phyloP scores from a whole-genome alignment of 164 flowering plant species.

The Protea cynaroides region DNA sequence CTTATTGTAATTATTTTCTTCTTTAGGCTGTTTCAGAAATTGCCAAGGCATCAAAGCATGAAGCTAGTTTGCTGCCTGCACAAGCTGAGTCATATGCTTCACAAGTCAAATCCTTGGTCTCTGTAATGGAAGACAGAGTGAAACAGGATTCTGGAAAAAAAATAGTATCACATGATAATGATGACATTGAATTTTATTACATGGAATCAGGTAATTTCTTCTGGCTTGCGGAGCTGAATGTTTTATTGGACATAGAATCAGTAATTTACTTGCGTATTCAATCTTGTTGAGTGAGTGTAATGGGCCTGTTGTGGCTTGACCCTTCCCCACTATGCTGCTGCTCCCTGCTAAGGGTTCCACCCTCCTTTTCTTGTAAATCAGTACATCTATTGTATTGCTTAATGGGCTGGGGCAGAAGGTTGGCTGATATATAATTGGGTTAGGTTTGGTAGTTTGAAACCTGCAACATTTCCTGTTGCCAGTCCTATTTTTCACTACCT shows the following conservation, averaged over 20 bases:
- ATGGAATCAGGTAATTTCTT: constrained; percentile 26
- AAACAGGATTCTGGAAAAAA: constrained; percentile 3
- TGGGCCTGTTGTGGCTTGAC: too few relatives aligned
- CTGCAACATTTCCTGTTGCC: too few relatives aligned
- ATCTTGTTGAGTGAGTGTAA: too few relatives aligned
- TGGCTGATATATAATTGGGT: too few relatives aligned
- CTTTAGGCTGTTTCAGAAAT: constrained; percentile 83
- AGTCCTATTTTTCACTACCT: too few relatives aligned
- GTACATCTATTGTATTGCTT: too few relatives aligned
- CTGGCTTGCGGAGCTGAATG: neutral
- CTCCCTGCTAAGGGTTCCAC: too few relatives aligned
- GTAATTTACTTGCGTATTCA: too few relatives aligned
- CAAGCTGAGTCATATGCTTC: constrained; percentile 34
- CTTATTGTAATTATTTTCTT: constrained; percentile 4
- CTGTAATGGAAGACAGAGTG: constrained; percentile 22
- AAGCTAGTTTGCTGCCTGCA: constrained; percentile 46
- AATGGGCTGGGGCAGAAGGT: too few relatives aligned
- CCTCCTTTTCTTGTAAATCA: too few relatives aligned
- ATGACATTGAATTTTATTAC: constrained; percentile 9
- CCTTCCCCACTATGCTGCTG: too few relatives aligned
- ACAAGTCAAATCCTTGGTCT: constrained; percentile 35
- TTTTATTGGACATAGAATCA: neutral
- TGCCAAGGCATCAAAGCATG: constrained; percentile 63
- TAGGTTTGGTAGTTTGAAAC: too few relatives aligned
- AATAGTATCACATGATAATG: constrained; percentile 11